Percentiles rank a stretch among this genome's conserved stretches.
phyloP scores from a whole-genome alignment of 164 flowering plant genomes.

The Hamamelis virginiana region DNA sequence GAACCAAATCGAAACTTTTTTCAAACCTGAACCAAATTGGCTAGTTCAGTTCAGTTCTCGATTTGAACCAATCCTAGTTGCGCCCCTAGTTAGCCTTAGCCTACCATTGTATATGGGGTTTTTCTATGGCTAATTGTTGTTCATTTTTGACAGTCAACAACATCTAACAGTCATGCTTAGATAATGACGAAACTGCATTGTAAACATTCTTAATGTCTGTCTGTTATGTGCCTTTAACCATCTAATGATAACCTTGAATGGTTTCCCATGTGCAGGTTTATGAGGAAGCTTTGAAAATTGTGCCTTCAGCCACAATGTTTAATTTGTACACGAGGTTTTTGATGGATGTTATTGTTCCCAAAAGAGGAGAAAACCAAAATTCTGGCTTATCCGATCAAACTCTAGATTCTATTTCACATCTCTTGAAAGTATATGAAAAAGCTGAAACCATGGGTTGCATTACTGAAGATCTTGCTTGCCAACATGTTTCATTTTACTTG shows the following conservation, averaged over 20 bases:
- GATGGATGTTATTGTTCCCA: conserved; percentile 41
- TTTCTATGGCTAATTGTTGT: background rate
- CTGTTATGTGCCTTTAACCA: background rate
- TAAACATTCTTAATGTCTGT: background rate
- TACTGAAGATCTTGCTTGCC: conserved; percentile 77
- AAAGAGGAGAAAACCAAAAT: conserved; percentile 23
- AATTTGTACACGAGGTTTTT: conserved; percentile 58
- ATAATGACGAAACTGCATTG: background rate
- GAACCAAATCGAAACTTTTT: no score
- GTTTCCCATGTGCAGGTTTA: conserved; percentile 49
- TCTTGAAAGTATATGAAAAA: conserved; percentile 58
- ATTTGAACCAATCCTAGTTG: no score
- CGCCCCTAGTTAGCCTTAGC: no score
- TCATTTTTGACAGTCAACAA: background rate
- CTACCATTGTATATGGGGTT: background rate
- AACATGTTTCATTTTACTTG: conserved; percentile 56
- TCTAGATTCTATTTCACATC: conserved; percentile 36
- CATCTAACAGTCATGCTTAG: background rate
- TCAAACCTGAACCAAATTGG: no score
- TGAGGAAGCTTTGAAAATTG: conserved; percentile 61
- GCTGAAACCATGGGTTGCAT: conserved; percentile 69
- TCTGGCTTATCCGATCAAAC: conserved; percentile 15
- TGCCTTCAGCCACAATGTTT: conserved; percentile 60
- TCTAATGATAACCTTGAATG: conserved; percentile 9
- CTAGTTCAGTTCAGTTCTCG: no score